phyloP scores from a whole-genome alignment of 2,329 filamentous ascomycete species.

The Pleomassaria siparia region DNA sequence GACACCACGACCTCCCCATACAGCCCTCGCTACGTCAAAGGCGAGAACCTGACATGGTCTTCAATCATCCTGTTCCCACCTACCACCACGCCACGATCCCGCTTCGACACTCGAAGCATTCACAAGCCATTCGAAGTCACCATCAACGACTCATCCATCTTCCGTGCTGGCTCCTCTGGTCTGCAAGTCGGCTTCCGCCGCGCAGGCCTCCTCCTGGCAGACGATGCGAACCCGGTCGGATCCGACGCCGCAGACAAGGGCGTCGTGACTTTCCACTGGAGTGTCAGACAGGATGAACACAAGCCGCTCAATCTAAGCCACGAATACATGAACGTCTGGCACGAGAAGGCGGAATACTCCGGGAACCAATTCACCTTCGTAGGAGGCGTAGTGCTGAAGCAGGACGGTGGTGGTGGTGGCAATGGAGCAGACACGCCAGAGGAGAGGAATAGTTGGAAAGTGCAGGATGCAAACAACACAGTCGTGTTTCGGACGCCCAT shows the following conservation, averaged over 20 bases:
- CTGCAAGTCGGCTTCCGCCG: constrained; percentile 27
- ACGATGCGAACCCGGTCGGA: constrained; percentile 21
- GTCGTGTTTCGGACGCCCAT: constrained; percentile 22
- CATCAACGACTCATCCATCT: constrained; percentile 25
- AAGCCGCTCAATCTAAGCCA: constrained; percentile 26
- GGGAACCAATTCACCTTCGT: constrained; percentile 30
- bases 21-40: constrained; percentile 26
- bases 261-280: constrained; percentile 30
- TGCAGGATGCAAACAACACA: constrained; percentile 23
- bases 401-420: constrained; percentile 25
- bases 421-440: constrained; percentile 16
- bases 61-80: constrained; percentile 23
- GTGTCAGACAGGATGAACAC: constrained; percentile 18
- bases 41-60: constrained; percentile 29
- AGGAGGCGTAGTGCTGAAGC: constrained; percentile 20
- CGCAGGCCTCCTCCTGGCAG: constrained; percentile 23
- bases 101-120: constrained; percentile 17
- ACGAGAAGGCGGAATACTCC: constrained; percentile 26
- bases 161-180: constrained; percentile 18
- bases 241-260: constrained; percentile 25
- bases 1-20: constrained; percentile 20
- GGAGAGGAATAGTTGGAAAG: constrained; percentile 21
- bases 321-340: constrained; percentile 36
- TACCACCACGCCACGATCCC: constrained; percentile 9
- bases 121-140: constrained; percentile 27